phyloP scores from a whole-genome alignment of 306 rosid genomes.

The Nissolia schottii region DNA sequence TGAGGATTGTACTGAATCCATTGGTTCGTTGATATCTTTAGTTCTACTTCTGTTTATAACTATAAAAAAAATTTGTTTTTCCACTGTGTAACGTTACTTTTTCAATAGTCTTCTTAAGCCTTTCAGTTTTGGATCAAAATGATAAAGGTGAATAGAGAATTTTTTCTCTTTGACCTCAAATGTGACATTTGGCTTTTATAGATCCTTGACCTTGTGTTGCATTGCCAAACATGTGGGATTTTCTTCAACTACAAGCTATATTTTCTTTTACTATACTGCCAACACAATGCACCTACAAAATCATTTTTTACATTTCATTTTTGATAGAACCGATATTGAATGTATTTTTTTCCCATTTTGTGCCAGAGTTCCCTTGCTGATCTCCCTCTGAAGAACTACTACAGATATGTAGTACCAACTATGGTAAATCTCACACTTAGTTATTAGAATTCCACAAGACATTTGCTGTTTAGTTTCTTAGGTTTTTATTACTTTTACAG shows the following conservation, averaged over 20 bases:
- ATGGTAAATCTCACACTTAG: constrained; percentile 45
- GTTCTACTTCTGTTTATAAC: not conserved
- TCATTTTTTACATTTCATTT: not conserved
- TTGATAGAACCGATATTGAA: constrained; percentile 12
- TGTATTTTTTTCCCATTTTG: constrained; percentile 21
- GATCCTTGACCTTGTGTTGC: constrained; percentile 5
- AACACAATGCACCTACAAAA: not conserved
- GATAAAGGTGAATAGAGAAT: not conserved
- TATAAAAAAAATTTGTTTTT: not conserved
- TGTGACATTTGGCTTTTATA: constrained; percentile 8
- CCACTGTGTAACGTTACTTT: not conserved
- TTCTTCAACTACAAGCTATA: not conserved
- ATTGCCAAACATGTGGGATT: constrained; percentile 5
- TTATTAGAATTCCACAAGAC: constrained; percentile 5
- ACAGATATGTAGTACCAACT: constrained; percentile 91
- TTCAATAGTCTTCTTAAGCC: not conserved
- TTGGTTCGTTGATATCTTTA: constrained; percentile 56
- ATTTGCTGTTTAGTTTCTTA: constrained; percentile 33
- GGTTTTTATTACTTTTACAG: constrained; percentile 51
- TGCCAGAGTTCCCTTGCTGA: constrained; percentile 97
- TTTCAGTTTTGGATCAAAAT: constrained; percentile 10
- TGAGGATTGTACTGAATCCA: constrained; percentile 94
- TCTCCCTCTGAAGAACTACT: constrained; percentile 95
- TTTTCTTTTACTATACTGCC: constrained; percentile 15
- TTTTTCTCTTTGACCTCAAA: constrained; percentile 1